phyloP scores from a whole-genome alignment of 441 rosid species.

The Omphalea diandra region DNA sequence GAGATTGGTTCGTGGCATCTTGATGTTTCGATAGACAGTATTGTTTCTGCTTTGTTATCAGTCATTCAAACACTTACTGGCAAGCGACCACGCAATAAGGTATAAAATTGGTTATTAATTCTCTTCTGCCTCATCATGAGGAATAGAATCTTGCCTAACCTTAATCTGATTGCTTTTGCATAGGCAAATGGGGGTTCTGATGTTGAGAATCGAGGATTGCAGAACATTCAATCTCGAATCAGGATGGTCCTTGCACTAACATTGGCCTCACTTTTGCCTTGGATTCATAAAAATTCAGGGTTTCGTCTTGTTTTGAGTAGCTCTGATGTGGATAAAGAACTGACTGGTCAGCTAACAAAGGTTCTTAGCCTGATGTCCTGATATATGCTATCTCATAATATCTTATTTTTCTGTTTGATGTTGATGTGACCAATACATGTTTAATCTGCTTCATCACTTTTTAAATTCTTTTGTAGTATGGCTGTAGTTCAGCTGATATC shows the following conservation, averaged over 20 bases:
- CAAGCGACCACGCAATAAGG: slow-evolving; percentile 77
- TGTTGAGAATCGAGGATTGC: slow-evolving; percentile 74
- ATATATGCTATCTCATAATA: neutral
- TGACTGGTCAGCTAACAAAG: slow-evolving; percentile 93
- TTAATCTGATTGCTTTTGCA: slow-evolving; percentile 12
- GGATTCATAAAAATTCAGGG: slow-evolving; percentile 86
- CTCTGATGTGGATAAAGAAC: slow-evolving; percentile 89
- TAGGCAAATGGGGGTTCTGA: slow-evolving; percentile 89
- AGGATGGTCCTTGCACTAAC: slow-evolving; percentile 92
- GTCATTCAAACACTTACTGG: slow-evolving; percentile 83
- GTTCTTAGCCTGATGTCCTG: slow-evolving; percentile 21
- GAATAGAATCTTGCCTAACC: too few species aligned
- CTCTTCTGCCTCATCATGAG: too few species aligned
- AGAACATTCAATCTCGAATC: slow-evolving; percentile 89
- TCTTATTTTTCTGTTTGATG: neutral
- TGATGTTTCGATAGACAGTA: slow-evolving; percentile 71
- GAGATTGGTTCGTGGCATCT: slow-evolving; percentile 99
- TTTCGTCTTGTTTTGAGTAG: slow-evolving; percentile 92
- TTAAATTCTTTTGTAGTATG: slow-evolving; percentile 59
- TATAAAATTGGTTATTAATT: slow-evolving; percentile 24
- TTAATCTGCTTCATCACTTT: slow-evolving; percentile 7
- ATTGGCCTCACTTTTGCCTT: slow-evolving; percentile 89
- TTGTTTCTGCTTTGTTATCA: slow-evolving; percentile 71
- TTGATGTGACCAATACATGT: too few species aligned
- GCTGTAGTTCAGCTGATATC: slow-evolving; percentile 90